These are phyloP conservation scores for Candida ovalis DNA, from an alignment of 805 yeast species.

Conservation along the genomic window DNA sequence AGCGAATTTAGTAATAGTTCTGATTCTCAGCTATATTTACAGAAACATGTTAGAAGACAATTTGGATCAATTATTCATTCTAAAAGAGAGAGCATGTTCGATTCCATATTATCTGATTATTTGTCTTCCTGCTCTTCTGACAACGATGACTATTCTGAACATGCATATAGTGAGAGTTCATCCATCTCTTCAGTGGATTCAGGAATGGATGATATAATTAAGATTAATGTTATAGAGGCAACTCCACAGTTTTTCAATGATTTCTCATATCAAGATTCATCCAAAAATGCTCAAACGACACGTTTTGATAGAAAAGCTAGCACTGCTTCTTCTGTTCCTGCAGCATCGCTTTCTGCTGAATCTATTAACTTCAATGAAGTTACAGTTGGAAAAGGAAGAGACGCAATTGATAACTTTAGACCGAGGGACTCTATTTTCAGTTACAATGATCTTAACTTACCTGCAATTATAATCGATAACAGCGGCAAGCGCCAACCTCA, in stretches of 20 bases:
- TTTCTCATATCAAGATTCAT: neutral
- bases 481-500: neutral
- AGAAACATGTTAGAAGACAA: neutral
- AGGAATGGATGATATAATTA: neutral
- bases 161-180: slow-evolving; percentile 4
- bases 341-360: neutral
- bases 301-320: neutral
- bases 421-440: slow-evolving; percentile 19
- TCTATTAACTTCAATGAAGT: neutral
- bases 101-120: slow-evolving; percentile 17
- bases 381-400: neutral
- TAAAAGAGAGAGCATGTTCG: slow-evolving; percentile 14
- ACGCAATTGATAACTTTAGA: neutral
- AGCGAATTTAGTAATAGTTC: neutral
- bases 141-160: slow-evolving; percentile 5
- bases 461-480: slow-evolving; percentile 13
- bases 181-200: slow-evolving; percentile 11
- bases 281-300: neutral
- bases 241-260: neutral
- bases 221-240: neutral
- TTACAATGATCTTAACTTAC: slow-evolving; percentile 2
- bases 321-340: neutral
- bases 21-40: neutral
- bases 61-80: neutral
- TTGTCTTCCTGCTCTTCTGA: slow-evolving; percentile 11